Evolutionary conservation across 2,329 filamentous ascomycete genomes (phyloP), one percentile per base, ranked within the genome.

Genomic region (Fusarium sp.): DNA sequence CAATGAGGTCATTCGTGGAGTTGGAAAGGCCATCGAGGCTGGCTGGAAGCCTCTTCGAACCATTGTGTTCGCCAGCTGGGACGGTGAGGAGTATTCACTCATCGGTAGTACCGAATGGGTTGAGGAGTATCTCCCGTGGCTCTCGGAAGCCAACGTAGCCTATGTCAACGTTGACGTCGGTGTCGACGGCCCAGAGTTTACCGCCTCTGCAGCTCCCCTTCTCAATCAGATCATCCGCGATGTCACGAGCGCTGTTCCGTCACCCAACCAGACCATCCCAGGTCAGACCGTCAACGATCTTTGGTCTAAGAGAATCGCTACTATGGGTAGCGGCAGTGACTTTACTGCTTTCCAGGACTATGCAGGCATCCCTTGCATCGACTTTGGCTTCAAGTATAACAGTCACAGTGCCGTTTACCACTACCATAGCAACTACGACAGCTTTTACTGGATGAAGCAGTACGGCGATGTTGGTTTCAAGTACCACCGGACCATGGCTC

Each of bases 371-470:
- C 83, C 89, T 7, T 86, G 83, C 61, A 73, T 91, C 12, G 86
- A 91, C 70, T 81, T 91, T 46, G 83, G 84, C 25, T 91, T 91
- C 70, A 74, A 74, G 13, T 72, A 67, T 7, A 75, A 75, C 24
- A 55, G 67, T 0, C 72, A 76, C 2, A 81, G 83, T 39, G 78
- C 88, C 0, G 81, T 91, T 4, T 92, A 92, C 72, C 90, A 92
- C 70, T 97, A 97, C 75, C 93, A 97, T 78, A 89, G 88, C 74
- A 96, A 97, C 79, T 96, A 96, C 76, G 93, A 96, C 74, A 92
- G 88, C 70, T 95, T 93, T 75, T 81, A 90, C 75, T 97, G 93
- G 93, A 96, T 96, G 91, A 83, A 88, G 51, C 85, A 83, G 24
- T 95, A 86, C 62, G 92, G 91, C 38, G 93, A 97, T 70, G 82